Evolutionary conservation across 176 grass and related monocot species (phyloP).

Genomic region (Oryza brachyantha): DNA sequence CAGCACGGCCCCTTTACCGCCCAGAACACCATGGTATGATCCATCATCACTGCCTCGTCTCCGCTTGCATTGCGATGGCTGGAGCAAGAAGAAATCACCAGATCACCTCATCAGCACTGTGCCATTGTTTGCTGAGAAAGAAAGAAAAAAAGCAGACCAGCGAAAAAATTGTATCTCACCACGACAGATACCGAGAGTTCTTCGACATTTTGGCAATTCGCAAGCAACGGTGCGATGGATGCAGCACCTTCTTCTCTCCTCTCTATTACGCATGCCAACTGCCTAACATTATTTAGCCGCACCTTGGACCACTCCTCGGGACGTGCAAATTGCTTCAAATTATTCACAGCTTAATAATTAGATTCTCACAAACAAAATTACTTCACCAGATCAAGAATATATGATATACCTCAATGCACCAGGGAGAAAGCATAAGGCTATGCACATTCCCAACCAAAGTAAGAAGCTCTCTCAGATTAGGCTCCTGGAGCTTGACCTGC

Average conservation of each 20-base stretch:
- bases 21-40: not conserved
- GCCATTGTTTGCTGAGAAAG: not conserved
- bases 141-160: not conserved
- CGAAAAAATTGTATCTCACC: conserved; percentile 38
- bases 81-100: not conserved
- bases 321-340: conserved; percentile 42
- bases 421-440: conserved; percentile 49
- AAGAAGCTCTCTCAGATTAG: conserved; percentile 41
- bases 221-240: conserved; percentile 42
- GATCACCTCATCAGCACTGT: not conserved
- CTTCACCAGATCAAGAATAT: conserved; percentile 15
- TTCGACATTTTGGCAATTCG: conserved; percentile 37
- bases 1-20: conserved; percentile 10
- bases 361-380: not conserved
- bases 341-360: conserved; percentile 1
- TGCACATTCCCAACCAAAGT: conserved; percentile 35
- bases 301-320: conserved; percentile 24
- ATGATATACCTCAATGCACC: conserved; percentile 56
- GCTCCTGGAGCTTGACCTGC: conserved; percentile 25
- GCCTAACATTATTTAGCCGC: conserved; percentile 33
- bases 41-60: conserved; percentile 28
- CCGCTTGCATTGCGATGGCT: conserved; percentile 45
- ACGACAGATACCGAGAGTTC: conserved; percentile 47
- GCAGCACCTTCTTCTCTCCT: conserved; percentile 52
- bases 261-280: conserved; percentile 39